Evolutionary conservation across 139 green algal genomes (phyloP), one percentile per base, ranked within the genome.

Genomic region (Asterochloris sp.): DNA sequence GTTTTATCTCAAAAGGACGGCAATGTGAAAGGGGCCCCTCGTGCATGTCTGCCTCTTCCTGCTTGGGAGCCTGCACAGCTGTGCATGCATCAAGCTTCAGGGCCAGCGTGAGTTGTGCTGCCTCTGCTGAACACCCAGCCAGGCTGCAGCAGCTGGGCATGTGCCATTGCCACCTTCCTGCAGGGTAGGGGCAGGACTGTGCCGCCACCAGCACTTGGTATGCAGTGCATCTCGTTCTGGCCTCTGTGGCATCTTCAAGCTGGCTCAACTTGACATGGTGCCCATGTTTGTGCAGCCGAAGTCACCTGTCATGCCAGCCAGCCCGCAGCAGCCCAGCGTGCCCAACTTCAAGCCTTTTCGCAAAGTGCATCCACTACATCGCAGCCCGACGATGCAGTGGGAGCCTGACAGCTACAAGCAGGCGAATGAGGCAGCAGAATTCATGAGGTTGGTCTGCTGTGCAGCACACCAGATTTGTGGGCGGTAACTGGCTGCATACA

Each of bases 341-440:
- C 74, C 74, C 17, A 78, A 78, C 19, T 78, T 78, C 74, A 78
- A 78, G 38, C 62, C 11, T 12, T 78, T 78, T 54, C 62, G 74
- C 19, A 78, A 78, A 78, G 26, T 78, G 19, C 74, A 78, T 23
- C 74, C 74, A 0, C 38, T 29, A 54, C 47, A 38, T 28, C 47
- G 14, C 63, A 23, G 21, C n/a, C 12, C 17, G 4, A 64, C 10
- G 28, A 54, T 80, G 54, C 76, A 61, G 11, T 69, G 38, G 23
- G 61, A 61, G 19, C 29, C 17, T 23, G 68, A 69, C 67, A 28
- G 61, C n/a, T 80, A 80, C 21, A 62, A 80, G 11, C 38, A 69
- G 8, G 54, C 26, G 24, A 80, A 69, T 69, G 76, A 80, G 11
- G 68, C 21, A 24, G 61, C 29, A 27, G 76, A 61, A 14, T 80